Conservation (phyloP, 2,329 filamentous ascomycete species). For the Colletotrichum truncatum region DNA sequence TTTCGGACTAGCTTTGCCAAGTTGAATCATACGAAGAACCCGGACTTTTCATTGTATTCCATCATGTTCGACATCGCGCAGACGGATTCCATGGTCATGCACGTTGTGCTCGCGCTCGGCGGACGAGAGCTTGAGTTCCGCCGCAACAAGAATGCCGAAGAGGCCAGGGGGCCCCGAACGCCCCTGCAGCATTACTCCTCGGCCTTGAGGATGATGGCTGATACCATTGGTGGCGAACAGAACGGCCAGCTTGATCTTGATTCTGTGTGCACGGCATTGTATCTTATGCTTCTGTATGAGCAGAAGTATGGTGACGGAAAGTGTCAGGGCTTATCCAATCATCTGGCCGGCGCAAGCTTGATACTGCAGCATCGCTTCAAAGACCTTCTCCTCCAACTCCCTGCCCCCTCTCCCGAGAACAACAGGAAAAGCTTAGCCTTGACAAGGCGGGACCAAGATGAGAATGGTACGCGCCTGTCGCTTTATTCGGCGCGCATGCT, state of each 20-base stretch:
- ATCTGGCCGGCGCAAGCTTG: slow-evolving; percentile 42
- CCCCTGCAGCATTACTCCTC: slow-evolving; percentile 41
- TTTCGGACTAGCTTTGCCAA: slow-evolving; percentile 46
- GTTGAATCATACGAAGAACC: slow-evolving; percentile 46
- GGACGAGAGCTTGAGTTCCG: slow-evolving; percentile 41
- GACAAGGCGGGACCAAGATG: slow-evolving; percentile 7
- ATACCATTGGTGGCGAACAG: slow-evolving; percentile 35
- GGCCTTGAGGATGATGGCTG: slow-evolving; percentile 42
- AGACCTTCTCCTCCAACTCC: slow-evolving; percentile 18
- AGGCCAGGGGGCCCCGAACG: slow-evolving; percentile 13
- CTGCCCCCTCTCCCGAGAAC: slow-evolving; percentile 19
- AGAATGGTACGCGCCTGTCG: slow-evolving; percentile 32
- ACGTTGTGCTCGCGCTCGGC: slow-evolving; percentile 44
- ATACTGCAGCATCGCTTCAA: slow-evolving; percentile 39
- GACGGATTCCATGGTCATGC: slow-evolving; percentile 45
- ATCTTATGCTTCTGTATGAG: slow-evolving; percentile 48
- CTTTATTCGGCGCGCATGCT: slow-evolving; percentile 44
- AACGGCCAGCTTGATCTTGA: slow-evolving; percentile 38
- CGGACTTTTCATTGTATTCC: slow-evolving; percentile 44
- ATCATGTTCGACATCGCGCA: slow-evolving; percentile 45
- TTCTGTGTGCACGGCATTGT: slow-evolving; percentile 40
- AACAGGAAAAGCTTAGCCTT: slow-evolving; percentile 21
- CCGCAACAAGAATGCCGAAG: slow-evolving; percentile 25
- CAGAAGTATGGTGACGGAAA: slow-evolving; percentile 46
- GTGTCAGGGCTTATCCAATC: slow-evolving; percentile 40